Conservation (phyloP, 768 basidiomycete genomes). For the Tylopilus sp. region DNA sequence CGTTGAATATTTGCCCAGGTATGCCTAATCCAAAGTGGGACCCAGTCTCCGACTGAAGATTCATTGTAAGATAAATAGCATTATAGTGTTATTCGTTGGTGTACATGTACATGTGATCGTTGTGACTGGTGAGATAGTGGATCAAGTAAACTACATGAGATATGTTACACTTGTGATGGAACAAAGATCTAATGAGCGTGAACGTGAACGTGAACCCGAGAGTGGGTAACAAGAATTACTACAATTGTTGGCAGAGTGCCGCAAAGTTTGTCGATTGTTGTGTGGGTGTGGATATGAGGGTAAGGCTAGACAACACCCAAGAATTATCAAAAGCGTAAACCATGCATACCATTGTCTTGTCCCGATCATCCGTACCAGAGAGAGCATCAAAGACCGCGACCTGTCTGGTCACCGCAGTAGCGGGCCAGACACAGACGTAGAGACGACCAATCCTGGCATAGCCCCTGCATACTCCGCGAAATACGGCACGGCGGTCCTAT, state of each 20-base stretch:
- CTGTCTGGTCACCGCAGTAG: not conserved
- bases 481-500: conserved; percentile 16
- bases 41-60: too few relatives aligned
- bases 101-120: not conserved
- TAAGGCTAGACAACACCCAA: not conserved
- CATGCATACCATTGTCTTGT: not conserved
- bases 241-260: too few relatives aligned
- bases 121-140: too few relatives aligned
- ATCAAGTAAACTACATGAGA: not conserved
- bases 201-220: not conserved
- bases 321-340: not conserved
- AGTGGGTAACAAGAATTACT: not conserved
- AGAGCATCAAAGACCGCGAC: too few relatives aligned
- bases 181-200: not conserved
- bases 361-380: not conserved
- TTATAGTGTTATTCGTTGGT: too few relatives aligned
- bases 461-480: conserved; percentile 22
- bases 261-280: not conserved
- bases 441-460: conserved; percentile 21
- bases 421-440: conserved; percentile 3
- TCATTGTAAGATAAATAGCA: too few relatives aligned
- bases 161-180: not conserved
- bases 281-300: not conserved
- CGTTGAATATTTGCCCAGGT: not conserved
- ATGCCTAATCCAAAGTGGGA: too few relatives aligned